Evolutionary conservation across 306 rosid species (phyloP).

Genomic region (Acacia confusa): DNA sequence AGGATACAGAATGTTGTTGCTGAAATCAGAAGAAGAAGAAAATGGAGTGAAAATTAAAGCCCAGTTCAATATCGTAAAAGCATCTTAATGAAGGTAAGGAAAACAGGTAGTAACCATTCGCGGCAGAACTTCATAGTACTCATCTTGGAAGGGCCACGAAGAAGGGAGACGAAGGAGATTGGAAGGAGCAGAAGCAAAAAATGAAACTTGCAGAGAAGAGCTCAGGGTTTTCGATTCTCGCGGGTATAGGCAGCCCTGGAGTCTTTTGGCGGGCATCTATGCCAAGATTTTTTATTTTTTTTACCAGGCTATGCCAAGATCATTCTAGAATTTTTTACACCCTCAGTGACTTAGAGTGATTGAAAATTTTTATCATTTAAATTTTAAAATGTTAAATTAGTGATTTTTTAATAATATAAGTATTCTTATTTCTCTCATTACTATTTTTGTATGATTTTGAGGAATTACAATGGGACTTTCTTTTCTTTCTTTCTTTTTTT

Average conservation of each 20-base stretch:
- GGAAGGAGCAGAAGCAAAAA: not conserved
- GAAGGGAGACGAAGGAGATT: not conserved
- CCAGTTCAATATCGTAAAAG: not conserved
- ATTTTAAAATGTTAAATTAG: no score
- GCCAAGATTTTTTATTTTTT: not conserved
- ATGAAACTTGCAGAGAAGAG: not conserved
- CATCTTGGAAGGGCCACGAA: constrained; percentile 49
- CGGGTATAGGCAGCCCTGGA: not conserved
- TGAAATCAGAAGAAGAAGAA: constrained; percentile 28
- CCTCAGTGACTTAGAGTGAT: no score
- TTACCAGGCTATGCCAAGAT: not conserved
- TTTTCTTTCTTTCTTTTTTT: no score
- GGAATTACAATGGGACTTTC: no score
- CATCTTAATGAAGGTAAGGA: not conserved
- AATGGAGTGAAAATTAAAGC: not conserved
- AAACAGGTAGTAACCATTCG: constrained; percentile 62
- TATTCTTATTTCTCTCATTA: no score
- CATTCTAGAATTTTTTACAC: not conserved
- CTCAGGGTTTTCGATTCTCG: not conserved
- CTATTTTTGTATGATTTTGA: no score
- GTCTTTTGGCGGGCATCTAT: not conserved
- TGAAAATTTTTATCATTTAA: no score
- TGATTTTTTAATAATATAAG: no score
- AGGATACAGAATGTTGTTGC: constrained; percentile 95
- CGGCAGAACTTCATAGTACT: constrained; percentile 99